Evolutionary conservation across 495 filamentous ascomycete genomes (phyloP), one percentile per base, ranked within the genome.

Genomic region (Parathielavia appendiculata): DNA sequence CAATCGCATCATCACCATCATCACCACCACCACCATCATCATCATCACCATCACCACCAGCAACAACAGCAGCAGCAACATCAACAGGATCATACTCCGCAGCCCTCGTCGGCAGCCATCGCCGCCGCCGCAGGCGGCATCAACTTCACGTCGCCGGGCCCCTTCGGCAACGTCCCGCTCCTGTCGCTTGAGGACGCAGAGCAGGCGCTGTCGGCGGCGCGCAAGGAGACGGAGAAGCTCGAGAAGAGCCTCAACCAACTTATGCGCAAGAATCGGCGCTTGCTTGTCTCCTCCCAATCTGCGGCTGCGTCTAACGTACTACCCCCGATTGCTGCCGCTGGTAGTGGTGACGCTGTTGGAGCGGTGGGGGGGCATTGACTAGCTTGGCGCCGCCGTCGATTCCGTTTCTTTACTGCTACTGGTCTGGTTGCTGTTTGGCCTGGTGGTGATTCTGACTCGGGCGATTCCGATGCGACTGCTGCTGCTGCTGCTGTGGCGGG

Each of bases 151-250:
- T 44, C 64, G 13, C 56, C 63, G 2, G 53, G 59, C 12, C 60
- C 76, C 10, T 73, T 81, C 17, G 76, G 74, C 17, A 80, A 70
- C 41, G 73, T 78, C 39, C 73, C 74, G 11, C 64, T 81, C 13
- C 75, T 84, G 68, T 77, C 70, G 32, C 71, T 86, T 7, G 78
- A 84, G 51, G 86, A 87, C 32, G 79, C 82, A 6, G 86, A 90
- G 71, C 72, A 71, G 54, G 81, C 77, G 35, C 73, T 86, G 62
- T 57, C 73, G 17, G 63, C 68, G 12, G 77, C 81, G n/a, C 77
- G 78, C 60, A 88, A 84, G 74, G 86, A 90, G 64, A 78, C 83
- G 36, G 88, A 91, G 53, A 78, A 68, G 56, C 66, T 89, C 10
- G 88, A 90, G 70, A 90, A 88, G 77, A 83, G 75, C 61, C 65